Conservation (phyloP, 1,139 yeast species). For the Casaregolazyma suthepensis region DNA sequence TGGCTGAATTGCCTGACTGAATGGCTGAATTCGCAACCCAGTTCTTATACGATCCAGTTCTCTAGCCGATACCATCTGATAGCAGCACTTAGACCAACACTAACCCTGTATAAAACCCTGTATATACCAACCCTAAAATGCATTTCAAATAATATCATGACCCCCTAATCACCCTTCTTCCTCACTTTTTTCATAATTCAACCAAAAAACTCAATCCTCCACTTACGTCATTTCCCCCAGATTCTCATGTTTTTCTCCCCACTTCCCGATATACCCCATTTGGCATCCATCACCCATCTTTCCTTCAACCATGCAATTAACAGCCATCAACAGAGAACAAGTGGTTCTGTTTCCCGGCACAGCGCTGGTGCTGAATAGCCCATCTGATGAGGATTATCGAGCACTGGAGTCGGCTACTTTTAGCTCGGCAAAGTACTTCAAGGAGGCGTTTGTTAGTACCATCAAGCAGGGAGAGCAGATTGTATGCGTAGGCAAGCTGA, state of each 20-base stretch:
- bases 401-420: neutral
- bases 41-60: too few relatives aligned
- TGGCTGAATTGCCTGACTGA: too few relatives aligned
- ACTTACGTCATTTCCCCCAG: neutral
- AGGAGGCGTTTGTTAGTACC: slow-evolving; percentile 1
- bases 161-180: too few relatives aligned
- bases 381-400: neutral
- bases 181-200: neutral
- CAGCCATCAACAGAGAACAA: slow-evolving; percentile 5
- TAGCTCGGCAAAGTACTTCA: neutral
- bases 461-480: slow-evolving; percentile 3
- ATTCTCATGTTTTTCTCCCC: neutral
- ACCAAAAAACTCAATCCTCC: neutral
- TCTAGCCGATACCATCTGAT: too few relatives aligned
- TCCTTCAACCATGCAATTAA: slow-evolving; percentile 3
- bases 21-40: too few relatives aligned
- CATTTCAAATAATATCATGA: too few relatives aligned
- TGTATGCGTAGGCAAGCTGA: slow-evolving; percentile 3
- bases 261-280: neutral
- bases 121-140: too few relatives aligned
- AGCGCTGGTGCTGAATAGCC: slow-evolving; percentile 3
- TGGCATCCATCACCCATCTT: neutral
- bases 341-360: slow-evolving; percentile 11
- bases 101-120: too few relatives aligned
- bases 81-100: too few relatives aligned